phyloP scores from a whole-genome alignment of 1,284 basidiomycete species.

The Meira miltonrushii region DNA sequence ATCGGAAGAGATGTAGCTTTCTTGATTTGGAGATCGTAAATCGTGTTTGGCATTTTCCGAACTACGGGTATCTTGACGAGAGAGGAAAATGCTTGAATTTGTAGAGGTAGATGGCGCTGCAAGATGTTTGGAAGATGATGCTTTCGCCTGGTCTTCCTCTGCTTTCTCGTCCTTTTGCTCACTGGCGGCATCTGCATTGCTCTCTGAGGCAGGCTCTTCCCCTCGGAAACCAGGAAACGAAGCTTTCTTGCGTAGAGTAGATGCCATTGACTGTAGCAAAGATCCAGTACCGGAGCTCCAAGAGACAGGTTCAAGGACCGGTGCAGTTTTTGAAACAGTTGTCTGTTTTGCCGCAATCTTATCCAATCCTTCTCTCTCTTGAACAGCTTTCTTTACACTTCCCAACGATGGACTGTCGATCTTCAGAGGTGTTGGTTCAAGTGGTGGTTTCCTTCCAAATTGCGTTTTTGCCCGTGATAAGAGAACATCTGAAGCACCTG shows the following conservation, averaged over 20 bases:
- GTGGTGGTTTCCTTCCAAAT: background rate
- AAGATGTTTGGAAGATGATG: background rate
- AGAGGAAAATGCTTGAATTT: too few relatives aligned
- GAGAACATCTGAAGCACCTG: background rate
- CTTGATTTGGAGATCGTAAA: conserved; percentile 24
- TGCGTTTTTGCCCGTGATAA: background rate
- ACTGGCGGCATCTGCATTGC: background rate
- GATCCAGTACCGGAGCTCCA: background rate
- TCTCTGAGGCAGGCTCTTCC: background rate
- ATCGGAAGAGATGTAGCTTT: conserved; percentile 28
- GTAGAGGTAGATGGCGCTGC: too few relatives aligned
- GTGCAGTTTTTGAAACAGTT: too few relatives aligned
- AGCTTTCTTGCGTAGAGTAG: background rate
- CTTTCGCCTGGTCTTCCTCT: background rate
- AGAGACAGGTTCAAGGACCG: too few relatives aligned
- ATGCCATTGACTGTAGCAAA: background rate
- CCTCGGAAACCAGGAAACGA: background rate
- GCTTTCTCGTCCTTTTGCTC: background rate
- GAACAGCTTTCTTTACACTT: conserved; percentile 21
- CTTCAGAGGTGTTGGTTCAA: too few relatives aligned
- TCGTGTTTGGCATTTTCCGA: too few relatives aligned
- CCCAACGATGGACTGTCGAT: too few relatives aligned
- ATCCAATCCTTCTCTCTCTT: conserved; percentile 25
- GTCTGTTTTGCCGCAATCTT: conserved; percentile 5
- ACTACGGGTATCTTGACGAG: too few relatives aligned